A percentile compares a stretch with the other conserved stretches of the same genome.
Evolutionary conservation across 805 yeast species (phyloP).

Genomic region (Torulaspora delbrueckii): DNA sequence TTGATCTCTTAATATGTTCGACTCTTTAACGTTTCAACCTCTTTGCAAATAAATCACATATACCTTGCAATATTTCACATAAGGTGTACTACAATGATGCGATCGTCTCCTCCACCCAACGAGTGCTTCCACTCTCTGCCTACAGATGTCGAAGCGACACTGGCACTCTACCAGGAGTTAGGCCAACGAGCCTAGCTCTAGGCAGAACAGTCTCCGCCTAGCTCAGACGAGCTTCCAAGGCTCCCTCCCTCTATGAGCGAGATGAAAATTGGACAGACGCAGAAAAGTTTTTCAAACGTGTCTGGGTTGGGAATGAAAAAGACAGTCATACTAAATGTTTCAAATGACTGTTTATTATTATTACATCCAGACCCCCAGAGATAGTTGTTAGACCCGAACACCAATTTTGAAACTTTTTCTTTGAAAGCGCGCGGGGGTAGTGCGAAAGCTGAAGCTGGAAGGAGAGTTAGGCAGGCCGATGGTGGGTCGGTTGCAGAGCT

Average conservation of each 20-base stretch:
- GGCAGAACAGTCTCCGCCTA: neutral
- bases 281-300: too few species aligned
- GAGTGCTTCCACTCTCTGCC: neutral
- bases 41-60: constrained; percentile 17
- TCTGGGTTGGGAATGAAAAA: neutral
- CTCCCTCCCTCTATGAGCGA: too few species aligned
- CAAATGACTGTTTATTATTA: neutral
- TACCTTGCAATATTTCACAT: constrained; percentile 7
- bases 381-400: neutral
- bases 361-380: neutral
- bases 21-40: constrained; percentile 8
- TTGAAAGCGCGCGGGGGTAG: too few species aligned
- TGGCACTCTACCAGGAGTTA: neutral
- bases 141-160: neutral
- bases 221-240: neutral
- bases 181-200: neutral
- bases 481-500: neutral
- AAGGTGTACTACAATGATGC: neutral
- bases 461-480: too few species aligned
- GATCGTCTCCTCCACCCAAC: neutral
- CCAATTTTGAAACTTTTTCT: too few species aligned
- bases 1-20: constrained; percentile 20
- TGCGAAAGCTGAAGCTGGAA: too few species aligned
- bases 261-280: neutral
- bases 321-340: neutral